Evolutionary conservation across 495 filamentous ascomycete genomes (phyloP), one percentile per base, ranked within the genome.

Genomic region (Penicillium samsonianum): DNA sequence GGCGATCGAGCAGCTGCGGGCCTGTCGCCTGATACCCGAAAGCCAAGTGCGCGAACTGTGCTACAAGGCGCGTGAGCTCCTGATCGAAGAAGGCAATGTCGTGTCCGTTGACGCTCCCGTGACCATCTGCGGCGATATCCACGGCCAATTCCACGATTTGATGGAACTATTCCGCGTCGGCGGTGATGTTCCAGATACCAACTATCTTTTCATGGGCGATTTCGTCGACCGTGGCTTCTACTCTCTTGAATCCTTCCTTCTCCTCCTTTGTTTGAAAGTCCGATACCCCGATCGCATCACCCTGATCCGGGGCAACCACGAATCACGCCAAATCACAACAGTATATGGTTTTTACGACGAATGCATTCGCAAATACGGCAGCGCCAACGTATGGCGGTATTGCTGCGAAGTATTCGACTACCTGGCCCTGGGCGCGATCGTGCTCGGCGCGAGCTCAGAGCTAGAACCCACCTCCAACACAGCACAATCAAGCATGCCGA

Each of bases 311-410:
- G 94, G 94, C 20, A 98, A 98, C 68, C 94, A 98, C 77, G 94
- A 98, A 69, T 96, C 92, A 11, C 84, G 94, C 37, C 94, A 98
- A 68, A 98, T 98, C 68, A 98, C 94, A 20, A 95, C 90, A 5
- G 94, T 98, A 28, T 98, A 98, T 71, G 94, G 94, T 46, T 98
- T 98, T 79, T 98, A 98, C 77, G 94, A 98, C 65, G 94, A 98
- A 69, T 98, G 94, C 65, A 80, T 97, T 50, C 87, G 95, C 40
- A 98, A 98, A 75, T 98, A 98, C 68, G 94, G 94, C 50, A 94
- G 83, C 71, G 94, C 94, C 17, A 98, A 97, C 61, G 94, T 98
- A 1, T 98, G 94, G 94, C 83, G 92, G 48, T 96, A 98, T 69
- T 98, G 94, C 78, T 98, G 94, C 74, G 94, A 98, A 70, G 91